Base-by-base conservation (phyloP, 2,329 filamentous ascomycete species). In the Xylariaceae sp. region DNA sequence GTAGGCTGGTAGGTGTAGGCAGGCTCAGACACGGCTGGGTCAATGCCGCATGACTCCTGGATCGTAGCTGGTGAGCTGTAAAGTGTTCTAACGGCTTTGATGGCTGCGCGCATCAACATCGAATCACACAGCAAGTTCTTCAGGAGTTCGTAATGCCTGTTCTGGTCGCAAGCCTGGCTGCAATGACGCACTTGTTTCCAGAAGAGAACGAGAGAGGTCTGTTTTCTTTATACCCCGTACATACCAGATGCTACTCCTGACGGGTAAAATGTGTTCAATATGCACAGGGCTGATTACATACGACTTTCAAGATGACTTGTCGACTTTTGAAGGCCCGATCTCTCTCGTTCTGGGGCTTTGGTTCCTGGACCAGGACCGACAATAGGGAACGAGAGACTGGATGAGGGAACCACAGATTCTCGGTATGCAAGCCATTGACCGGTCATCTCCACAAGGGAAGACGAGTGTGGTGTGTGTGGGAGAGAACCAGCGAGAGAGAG, bases 371-470 rank as follows among this genome's bases (percentile, higher is more conserved):
- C 47, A 10, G 15, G 47, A 9, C 47, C 47, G 17, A 45, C 1
- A 45, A 45, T 45, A 15, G 11, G 49, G 49, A 51, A 51, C 30
- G 13, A 17, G 23, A 9, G 30, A 51, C 11, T 30, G 23, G 23
- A 35, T n/a, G 23, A 3, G 11, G 15, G 49, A 51, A 51, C 30
- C 49, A 23, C 49, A 34, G 34, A 37, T 18, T 50, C 30, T 57
- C 56, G 51, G 50, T 52, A 64, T 64, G 62, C 62, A 59, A 58
- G 62, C 59, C 62, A 62, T 62, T 58, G 57, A 59, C 56, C 56
- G 61, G 58, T 39, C 39, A 30, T 23, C 49, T 35, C 49, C 49
- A 30, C 35, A 35, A 23, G 23, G 23, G 23, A 30, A 30, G 51
- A 35, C 4, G n/a, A 23, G 47, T 9, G 15, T 18, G 47, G n/a